Evolutionary conservation across 2,329 filamentous ascomycete species (phyloP), one percentile per base, ranked within the genome.

Genomic region (Aspergillus niger): DNA sequence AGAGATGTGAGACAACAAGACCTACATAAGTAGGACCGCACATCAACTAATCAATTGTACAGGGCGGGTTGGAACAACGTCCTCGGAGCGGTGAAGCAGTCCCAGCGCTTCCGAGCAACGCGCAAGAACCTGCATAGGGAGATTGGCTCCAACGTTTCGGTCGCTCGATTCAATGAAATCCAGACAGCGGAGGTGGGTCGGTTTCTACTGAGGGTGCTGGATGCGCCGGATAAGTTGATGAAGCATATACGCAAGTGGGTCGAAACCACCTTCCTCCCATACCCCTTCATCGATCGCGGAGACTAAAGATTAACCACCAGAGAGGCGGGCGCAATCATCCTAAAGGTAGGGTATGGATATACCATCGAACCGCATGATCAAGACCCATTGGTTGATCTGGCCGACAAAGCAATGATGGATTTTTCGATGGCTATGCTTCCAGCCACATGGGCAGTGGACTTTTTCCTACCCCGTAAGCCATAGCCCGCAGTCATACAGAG

Each of bases 381-480:
- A 5, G 70, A 71, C 22, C 67, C 69, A 3, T 69, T 83, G 2
- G 74, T 83, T 1, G 72, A 79, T 17, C 52, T 82, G 26, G 76
- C 76, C 1, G 73, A 76, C 8, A 65, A 72, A 22, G 74, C 75
- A 2, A 74, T 82, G 70, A 66, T 65, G 2, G 64, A 79, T 3
- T 81, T 83, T 53, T 70, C 75, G 0, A 64, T 74, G n/a, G 76
- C 79, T 2, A 70, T 70, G 2, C 68, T 78, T 0, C 77, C 80
- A 1, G 79, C 79, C 2, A 72, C 67, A 13, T 83, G 75, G 75
- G 56, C 73, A 3, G 80, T 83, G 2, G 80, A 83, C 58, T 67
- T 78, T 0, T 57, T 83, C 2, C 81, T 81, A 1, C 15, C 58
- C 5, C 30, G 63, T 64, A 44, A n/a, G 59, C 68, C 10, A 22